A percentile compares a stretch with the other conserved stretches of the same genome.
Evolutionary conservation across 148 eudicot species (phyloP).

Genomic region (Drosera capensis): DNA sequence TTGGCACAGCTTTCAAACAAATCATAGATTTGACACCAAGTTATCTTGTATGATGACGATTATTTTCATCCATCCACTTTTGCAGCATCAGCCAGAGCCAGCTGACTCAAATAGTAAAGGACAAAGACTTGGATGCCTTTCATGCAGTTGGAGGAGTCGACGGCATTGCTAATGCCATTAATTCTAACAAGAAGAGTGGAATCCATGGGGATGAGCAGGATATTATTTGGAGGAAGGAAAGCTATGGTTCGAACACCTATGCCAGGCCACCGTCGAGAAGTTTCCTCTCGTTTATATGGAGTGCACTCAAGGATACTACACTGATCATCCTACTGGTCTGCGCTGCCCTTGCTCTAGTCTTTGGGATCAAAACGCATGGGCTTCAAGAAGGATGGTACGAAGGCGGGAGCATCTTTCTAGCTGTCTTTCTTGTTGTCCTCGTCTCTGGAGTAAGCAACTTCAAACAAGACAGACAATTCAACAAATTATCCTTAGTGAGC

Average conservation of each 20-base stretch:
- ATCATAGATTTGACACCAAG: too few species aligned
- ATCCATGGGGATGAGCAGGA: constrained; percentile 24
- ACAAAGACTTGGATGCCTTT: constrained; percentile 26
- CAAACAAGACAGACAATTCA: constrained; percentile 63
- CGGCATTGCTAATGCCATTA: constrained; percentile 27
- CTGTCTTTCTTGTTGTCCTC: constrained; percentile 51
- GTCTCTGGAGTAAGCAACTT: constrained; percentile 66
- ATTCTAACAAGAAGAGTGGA: constrained; percentile 31
- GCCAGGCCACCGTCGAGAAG: constrained; percentile 53
- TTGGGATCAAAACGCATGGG: constrained; percentile 66
- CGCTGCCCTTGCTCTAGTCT: constrained; percentile 67
- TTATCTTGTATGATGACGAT: too few species aligned
- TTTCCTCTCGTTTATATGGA: constrained; percentile 31
- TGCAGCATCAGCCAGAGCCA: constrained; percentile 14
- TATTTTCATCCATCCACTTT: background rate
- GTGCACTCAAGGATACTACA: constrained; percentile 52
- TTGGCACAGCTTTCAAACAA: too few species aligned
- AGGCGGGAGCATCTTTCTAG: constrained; percentile 73
- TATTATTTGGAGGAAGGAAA: constrained; percentile 17
- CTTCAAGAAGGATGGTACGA: constrained; percentile 75
- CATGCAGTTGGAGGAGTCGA: constrained; percentile 24
- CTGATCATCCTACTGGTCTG: constrained; percentile 55
- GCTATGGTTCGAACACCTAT: constrained; percentile 55
- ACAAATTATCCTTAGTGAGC: constrained; percentile 62
- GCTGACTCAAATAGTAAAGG: constrained; percentile 35